phyloP scores from a whole-genome alignment of 2,329 filamentous ascomycete species.

The Kalaharituber pfeilii region DNA sequence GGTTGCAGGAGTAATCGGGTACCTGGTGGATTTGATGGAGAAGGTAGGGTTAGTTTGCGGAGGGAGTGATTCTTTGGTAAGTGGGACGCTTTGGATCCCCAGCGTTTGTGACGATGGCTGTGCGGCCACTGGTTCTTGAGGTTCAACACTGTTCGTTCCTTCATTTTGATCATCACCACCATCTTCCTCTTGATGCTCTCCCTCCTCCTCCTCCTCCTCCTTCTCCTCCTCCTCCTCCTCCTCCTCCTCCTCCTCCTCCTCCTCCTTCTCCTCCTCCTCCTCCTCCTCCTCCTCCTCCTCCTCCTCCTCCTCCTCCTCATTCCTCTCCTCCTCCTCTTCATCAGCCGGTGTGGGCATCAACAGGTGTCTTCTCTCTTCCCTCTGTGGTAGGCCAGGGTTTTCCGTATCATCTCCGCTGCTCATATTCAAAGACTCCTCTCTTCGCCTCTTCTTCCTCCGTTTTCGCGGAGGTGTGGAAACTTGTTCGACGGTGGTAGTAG shows the following conservation, averaged over 20 bases:
- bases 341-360: too few relatives aligned
- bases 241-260: neutral
- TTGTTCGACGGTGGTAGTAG: too few relatives aligned
- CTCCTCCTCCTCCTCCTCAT: neutral
- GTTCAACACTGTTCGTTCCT: neutral
- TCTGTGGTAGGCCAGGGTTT: too few relatives aligned
- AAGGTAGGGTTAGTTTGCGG: neutral
- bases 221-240: neutral
- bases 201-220: neutral
- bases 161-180: neutral
- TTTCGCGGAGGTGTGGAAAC: neutral
- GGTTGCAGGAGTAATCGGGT: neutral
- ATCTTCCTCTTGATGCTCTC: neutral
- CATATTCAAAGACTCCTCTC: too few relatives aligned
- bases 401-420: too few relatives aligned
- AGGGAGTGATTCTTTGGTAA: neutral
- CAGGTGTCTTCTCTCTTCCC: too few relatives aligned
- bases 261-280: neutral
- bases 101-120: neutral
- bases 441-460: too few relatives aligned
- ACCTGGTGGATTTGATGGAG: neutral
- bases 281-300: neutral
- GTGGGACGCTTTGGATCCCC: neutral
- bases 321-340: neutral
- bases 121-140: neutral